Percentiles rank a stretch among this genome's conserved stretches.
phyloP scores from a whole-genome alignment of 306 rosid genomes.

The Lathyrus tuberosus region DNA sequence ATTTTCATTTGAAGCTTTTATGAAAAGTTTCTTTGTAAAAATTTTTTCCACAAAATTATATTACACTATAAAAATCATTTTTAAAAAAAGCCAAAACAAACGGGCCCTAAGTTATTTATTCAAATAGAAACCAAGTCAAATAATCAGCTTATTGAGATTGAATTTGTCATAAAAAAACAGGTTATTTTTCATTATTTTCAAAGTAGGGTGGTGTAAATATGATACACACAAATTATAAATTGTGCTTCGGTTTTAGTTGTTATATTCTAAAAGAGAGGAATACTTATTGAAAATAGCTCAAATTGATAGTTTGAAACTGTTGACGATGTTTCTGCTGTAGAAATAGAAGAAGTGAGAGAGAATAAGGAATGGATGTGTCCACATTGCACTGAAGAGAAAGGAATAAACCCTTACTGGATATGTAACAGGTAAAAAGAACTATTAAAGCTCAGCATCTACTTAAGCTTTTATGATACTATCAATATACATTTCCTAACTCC shows the following conservation, averaged over 20 bases:
- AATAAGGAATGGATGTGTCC: slow-evolving; percentile 80
- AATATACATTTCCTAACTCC: neutral
- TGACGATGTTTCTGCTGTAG: slow-evolving; percentile 41
- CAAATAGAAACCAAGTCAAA: neutral
- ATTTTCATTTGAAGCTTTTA: no score
- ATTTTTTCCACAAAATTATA: no score
- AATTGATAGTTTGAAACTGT: slow-evolving; percentile 19
- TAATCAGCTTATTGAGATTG: slow-evolving; percentile 11
- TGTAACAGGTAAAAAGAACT: slow-evolving; percentile 70
- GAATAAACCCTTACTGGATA: slow-evolving; percentile 68
- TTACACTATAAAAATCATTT: no score
- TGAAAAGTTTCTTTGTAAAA: no score
- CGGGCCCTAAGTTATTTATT: no score
- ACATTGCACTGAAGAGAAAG: slow-evolving; percentile 75
- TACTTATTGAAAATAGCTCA: neutral
- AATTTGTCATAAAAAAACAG: neutral
- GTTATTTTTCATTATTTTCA: neutral
- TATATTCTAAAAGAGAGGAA: no score
- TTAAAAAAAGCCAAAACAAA: no score
- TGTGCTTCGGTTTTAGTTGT: neutral
- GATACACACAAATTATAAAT: neutral
- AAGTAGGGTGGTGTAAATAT: neutral
- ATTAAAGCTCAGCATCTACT: neutral
- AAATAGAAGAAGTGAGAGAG: slow-evolving; percentile 65
- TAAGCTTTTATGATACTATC: neutral